Conservation (phyloP, 75 land plant species). For the Sequoiadendron giganteum region DNA sequence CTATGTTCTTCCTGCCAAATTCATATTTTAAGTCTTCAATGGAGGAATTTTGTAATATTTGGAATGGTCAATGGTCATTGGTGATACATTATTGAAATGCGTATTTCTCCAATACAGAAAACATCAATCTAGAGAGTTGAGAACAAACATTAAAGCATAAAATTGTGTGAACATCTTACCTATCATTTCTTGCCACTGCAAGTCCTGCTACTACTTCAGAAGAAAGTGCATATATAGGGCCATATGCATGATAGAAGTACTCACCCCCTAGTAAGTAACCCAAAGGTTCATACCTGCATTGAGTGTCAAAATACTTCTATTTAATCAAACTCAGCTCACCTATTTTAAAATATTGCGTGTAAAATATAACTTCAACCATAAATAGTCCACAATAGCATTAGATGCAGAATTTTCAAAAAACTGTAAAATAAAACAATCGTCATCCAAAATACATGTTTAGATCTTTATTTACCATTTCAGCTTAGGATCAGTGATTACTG, state of each 20-base stretch:
- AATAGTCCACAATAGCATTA: background rate
- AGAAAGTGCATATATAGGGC: constrained; percentile 87
- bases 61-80: background rate
- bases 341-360: background rate
- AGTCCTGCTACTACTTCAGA: constrained; percentile 75
- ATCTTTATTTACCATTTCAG: constrained; percentile 58
- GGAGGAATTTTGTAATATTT: background rate
- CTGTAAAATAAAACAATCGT: background rate
- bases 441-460: background rate
- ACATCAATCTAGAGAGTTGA: background rate
- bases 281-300: constrained; percentile 71
- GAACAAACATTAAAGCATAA: background rate
- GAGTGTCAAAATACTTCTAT: background rate
- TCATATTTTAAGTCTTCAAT: background rate
- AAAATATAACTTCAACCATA: background rate
- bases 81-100: background rate
- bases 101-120: background rate
- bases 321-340: background rate
- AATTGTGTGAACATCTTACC: constrained; percentile 25
- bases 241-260: constrained; percentile 88
- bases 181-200: constrained; percentile 61
- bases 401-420: background rate
- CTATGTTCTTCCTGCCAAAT: background rate
- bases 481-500: constrained; percentile 75
- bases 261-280: constrained; percentile 71